phyloP scores from a whole-genome alignment of 345 rosid species.

The Euphorbia tirucalli region DNA sequence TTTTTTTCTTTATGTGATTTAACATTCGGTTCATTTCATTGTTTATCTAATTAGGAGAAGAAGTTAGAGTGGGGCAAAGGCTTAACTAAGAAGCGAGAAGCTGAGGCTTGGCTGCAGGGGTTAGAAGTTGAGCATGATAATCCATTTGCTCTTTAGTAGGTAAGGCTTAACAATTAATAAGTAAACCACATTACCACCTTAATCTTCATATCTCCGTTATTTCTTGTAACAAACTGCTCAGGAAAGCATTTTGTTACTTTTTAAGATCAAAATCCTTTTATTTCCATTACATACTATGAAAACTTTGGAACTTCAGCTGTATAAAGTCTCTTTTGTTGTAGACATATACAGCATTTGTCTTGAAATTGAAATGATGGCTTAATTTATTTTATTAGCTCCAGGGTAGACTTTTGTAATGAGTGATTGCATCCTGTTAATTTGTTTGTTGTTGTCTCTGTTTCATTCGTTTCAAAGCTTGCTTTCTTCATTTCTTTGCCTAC shows the following conservation, averaged over 20 bases:
- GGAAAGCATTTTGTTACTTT: neutral
- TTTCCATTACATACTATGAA: neutral
- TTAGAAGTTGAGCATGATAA: constrained; percentile 79
- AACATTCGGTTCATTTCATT: neutral
- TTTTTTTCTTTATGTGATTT: neutral
- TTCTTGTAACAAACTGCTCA: neutral
- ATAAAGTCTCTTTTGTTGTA: neutral
- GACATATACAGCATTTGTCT: neutral
- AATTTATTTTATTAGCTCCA: neutral
- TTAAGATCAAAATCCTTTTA: neutral
- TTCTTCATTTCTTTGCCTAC: neutral
- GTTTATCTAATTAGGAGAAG: constrained; percentile 53
- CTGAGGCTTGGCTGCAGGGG: constrained; percentile 66
- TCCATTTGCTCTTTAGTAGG: constrained; percentile 93
- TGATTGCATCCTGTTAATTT: neutral
- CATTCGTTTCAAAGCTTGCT: neutral
- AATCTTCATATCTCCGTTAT: neutral
- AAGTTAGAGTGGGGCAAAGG: constrained; percentile 98
- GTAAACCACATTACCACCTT: neutral
- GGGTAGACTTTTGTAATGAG: neutral
- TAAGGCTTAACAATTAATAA: constrained; percentile 20
- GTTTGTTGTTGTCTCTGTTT: neutral
- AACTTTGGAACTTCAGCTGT: neutral
- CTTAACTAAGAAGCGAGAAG: constrained; percentile 87
- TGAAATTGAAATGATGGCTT: neutral